Percentiles rank a stretch among this genome's conserved stretches.
These are phyloP conservation scores for Zasmidium citrigriseum DNA, from an alignment of 2,329 filamentous ascomycete genomes.

Conservation along the genomic window DNA sequence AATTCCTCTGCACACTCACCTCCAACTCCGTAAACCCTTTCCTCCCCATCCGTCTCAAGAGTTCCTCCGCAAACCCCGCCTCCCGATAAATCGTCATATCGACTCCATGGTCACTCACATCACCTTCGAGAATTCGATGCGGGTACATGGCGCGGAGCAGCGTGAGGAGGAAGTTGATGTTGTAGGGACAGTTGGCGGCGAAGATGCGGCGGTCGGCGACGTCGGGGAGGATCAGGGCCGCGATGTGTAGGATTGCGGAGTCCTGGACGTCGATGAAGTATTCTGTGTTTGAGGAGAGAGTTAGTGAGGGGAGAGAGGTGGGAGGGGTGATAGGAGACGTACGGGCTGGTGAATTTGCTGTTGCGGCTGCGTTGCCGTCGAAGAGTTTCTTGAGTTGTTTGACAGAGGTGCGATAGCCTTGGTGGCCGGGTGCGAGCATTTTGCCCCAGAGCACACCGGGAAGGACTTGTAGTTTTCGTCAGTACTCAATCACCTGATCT, in stretches of 20 bases:
- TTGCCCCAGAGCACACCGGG: not conserved
- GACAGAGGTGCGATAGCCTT: not conserved
- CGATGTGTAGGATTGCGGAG: constrained; percentile 52
- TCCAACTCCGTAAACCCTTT: not conserved
- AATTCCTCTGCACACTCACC: not conserved
- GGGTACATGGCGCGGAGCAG: constrained; percentile 40
- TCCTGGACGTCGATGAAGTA: constrained; percentile 51
- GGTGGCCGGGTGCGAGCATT: not conserved
- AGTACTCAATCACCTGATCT: not conserved
- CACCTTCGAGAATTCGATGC: constrained; percentile 36
- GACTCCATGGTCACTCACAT: constrained; percentile 6
- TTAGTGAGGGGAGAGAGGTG: not conserved
- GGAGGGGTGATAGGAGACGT: not conserved
- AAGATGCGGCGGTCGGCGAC: constrained; percentile 54
- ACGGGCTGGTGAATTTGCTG: not conserved
- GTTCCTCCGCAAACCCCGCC: not conserved
- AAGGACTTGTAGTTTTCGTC: not conserved
- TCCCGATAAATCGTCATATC: not conserved
- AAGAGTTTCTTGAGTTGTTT: not conserved
- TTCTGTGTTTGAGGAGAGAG: constrained; percentile 12
- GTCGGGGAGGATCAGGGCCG: constrained; percentile 47
- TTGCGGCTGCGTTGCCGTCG: not conserved
- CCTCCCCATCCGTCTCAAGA: not conserved
- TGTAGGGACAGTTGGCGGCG: constrained; percentile 48
- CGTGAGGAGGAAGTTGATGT: constrained; percentile 44